phyloP scores from a whole-genome alignment of 108 stramenopile genomes.

The Cyclotella kingstonii region DNA sequence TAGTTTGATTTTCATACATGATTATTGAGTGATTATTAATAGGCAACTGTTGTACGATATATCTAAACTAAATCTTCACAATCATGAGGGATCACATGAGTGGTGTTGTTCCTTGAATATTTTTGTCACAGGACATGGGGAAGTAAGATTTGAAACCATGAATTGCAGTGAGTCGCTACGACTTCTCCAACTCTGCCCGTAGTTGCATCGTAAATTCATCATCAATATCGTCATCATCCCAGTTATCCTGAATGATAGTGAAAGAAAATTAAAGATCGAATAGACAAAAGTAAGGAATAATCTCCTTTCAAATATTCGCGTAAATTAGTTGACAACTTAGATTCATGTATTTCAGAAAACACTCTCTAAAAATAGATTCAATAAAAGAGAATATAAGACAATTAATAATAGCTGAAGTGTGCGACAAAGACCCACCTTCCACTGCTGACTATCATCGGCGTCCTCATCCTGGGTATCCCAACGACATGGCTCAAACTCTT shows the following conservation, averaged over 20 bases:
- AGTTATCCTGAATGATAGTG: slow-evolving; percentile 64
- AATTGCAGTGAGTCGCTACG: slow-evolving; percentile 4
- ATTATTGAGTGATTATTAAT: too few species aligned
- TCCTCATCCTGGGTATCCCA: slow-evolving; percentile 85
- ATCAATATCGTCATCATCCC: slow-evolving; percentile 95
- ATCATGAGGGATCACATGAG: too few species aligned
- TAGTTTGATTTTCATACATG: too few species aligned
- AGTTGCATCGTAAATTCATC: slow-evolving; percentile 92
- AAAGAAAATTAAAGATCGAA: background rate
- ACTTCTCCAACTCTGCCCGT: slow-evolving; percentile 73
- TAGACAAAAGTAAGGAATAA: background rate
- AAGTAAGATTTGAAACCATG: background rate
- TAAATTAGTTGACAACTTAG: background rate
- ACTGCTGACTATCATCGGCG: slow-evolving; percentile 86
- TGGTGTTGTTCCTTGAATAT: too few species aligned
- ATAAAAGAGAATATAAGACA: background rate
- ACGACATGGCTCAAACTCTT: slow-evolving; percentile 85
- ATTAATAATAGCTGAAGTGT: background rate
- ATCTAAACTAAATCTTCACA: too few species aligned
- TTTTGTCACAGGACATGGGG: too few species aligned
- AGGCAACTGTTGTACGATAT: too few species aligned
- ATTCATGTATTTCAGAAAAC: background rate
- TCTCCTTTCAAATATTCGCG: background rate
- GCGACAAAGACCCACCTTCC: slow-evolving; percentile 54
- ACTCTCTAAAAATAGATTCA: background rate